phyloP scores from a whole-genome alignment of 345 rosid genomes.

The Gossypium anomalum region DNA sequence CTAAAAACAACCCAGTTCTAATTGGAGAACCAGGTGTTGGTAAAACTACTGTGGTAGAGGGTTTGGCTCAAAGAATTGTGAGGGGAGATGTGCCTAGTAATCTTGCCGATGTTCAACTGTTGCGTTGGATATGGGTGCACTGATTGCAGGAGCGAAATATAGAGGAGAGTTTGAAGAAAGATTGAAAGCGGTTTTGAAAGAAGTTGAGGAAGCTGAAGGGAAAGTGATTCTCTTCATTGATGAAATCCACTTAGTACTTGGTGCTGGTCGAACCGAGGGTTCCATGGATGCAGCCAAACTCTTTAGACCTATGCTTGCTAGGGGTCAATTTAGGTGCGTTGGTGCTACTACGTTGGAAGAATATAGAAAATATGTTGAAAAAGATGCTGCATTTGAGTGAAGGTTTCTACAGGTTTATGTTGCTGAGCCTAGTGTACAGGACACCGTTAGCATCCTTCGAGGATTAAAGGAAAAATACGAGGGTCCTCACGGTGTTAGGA shows the following conservation, averaged over 20 bases:
- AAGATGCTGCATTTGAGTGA: conserved; percentile 95
- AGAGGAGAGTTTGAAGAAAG: conserved; percentile 92
- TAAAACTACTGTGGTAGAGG: conserved; percentile 93
- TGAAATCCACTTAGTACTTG: conserved; percentile 90
- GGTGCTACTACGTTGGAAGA: conserved; percentile 94
- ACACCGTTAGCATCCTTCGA: conserved; percentile 79
- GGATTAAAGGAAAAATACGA: conserved; percentile 91
- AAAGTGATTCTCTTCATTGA: conserved; percentile 90
- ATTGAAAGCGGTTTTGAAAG: conserved; percentile 79
- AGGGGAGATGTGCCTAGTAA: conserved; percentile 87
- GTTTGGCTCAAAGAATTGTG: conserved; percentile 88
- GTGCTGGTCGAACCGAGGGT: conserved; percentile 86
- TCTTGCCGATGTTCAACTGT: conserved; percentile 80
- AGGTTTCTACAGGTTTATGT: conserved; percentile 94
- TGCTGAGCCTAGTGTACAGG: conserved; percentile 86
- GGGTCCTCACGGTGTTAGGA: conserved; percentile 93
- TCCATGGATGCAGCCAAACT: conserved; percentile 98
- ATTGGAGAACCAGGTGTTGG: conserved; percentile 96
- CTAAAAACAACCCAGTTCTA: conserved; percentile 90
- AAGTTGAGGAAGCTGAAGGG: conserved; percentile 92
- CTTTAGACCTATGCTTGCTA: conserved; percentile 93
- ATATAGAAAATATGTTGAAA: conserved; percentile 91
- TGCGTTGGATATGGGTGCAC: conserved; percentile 86
- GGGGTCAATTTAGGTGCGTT: conserved; percentile 91
- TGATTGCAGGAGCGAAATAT: conserved; percentile 89